These are phyloP conservation scores for Chlamydomonas schloesseri DNA, from an alignment of 139 green algal genomes.

Conservation along the genomic window DNA sequence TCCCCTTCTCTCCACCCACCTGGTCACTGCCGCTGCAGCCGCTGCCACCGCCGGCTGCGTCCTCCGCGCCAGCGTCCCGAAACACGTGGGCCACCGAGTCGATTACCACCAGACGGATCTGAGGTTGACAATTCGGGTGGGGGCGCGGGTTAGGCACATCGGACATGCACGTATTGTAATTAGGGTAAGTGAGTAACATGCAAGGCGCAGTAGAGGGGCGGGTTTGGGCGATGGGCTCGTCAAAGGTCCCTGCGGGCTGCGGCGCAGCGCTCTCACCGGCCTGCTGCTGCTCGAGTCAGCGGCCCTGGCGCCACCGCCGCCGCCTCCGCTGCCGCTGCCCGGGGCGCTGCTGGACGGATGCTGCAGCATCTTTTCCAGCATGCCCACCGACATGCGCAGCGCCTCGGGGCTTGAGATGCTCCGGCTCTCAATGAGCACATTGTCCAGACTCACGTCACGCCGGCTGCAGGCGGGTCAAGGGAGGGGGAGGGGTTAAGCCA, in stretches of 20 bases:
- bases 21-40: background rate
- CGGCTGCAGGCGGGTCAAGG: background rate
- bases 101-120: slow-evolving; percentile 72
- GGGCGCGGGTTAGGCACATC: too few relatives aligned
- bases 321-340: background rate
- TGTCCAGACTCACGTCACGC: background rate
- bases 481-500: background rate
- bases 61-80: slow-evolving; percentile 49
- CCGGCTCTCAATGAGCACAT: slow-evolving; percentile 26
- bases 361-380: slow-evolving; percentile 19
- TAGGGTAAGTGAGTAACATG: too few relatives aligned
- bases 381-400: background rate
- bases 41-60: too few relatives aligned
- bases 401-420: slow-evolving; percentile 14
- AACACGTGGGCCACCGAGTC: slow-evolving; percentile 85
- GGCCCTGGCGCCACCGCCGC: background rate
- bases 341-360: background rate
- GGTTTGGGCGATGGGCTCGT: too few relatives aligned
- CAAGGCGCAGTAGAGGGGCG: too few relatives aligned
- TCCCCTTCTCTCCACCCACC: background rate
- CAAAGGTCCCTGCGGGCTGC: too few relatives aligned
- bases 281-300: background rate
- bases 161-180: too few relatives aligned
- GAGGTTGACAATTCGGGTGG: too few relatives aligned
- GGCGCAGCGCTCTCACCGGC: too few relatives aligned